Evolutionary conservation across 169 alveolate species (phyloP), one percentile per base, ranked within the genome.

Genomic region (Amoebophrya sp.): DNA sequence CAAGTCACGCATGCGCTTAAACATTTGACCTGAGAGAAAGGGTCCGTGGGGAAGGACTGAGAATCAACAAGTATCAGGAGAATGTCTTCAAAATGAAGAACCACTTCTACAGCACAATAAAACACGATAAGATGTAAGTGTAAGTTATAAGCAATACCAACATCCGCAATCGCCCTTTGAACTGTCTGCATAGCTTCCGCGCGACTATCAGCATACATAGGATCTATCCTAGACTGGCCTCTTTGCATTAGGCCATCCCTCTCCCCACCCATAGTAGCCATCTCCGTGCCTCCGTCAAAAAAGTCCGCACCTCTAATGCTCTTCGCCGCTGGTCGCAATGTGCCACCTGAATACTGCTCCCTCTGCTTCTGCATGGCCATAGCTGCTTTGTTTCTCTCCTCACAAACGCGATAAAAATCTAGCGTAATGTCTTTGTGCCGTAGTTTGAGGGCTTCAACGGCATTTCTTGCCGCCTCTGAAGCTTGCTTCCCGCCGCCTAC

Each of bases 1-100:
- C 2, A 65, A 18, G 33, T 65, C 83, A 29, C 83, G 83, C 83
- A 65, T 65, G 36, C 83, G 83, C 83, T 65, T 65, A 26, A 65
- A 65, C 83, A 65, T 65, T 65, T 65, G 83, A 65, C 83, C 83
- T 65, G 83, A 53, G n/a, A 53, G n/a, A n/a, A n/a, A n/a, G n/a
- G n/a, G n/a, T n/a, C n/a, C n/a, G n/a, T n/a, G n/a, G n/a, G n/a
- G n/a, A n/a, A n/a, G n/a, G n/a, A n/a, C n/a, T n/a, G n/a, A n/a
- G n/a, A n/a, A n/a, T n/a, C n/a, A n/a, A n/a, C n/a, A n/a, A n/a
- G n/a, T n/a, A n/a, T n/a, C n/a, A n/a, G n/a, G n/a, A n/a, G n/a
- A n/a, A n/a, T 47, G 6, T 18, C 65, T 47, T 47, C 65, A 47
- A n/a, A n/a, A n/a, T n/a, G n/a, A n/a, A n/a, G n/a, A n/a, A 47